Conservation (phyloP, 441 rosid species). For the Monsonia emarginata region DNA sequence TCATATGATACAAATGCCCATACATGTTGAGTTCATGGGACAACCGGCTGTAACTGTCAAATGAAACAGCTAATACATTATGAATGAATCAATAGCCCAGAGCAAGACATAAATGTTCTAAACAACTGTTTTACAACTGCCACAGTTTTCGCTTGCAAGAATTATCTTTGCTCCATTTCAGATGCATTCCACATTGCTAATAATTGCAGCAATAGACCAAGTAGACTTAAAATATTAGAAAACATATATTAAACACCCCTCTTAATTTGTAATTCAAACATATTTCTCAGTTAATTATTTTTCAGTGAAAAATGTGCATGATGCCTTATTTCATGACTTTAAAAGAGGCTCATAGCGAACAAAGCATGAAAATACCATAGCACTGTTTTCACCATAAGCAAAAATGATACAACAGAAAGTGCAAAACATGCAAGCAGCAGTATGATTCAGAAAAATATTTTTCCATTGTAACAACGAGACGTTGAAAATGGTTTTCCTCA, state of each 20-base stretch:
- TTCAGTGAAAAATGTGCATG: too few species aligned
- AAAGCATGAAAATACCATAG: background rate
- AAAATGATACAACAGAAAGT: background rate
- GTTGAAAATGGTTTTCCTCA: background rate
- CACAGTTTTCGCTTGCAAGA: background rate
- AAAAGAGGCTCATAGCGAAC: background rate
- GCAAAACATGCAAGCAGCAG: background rate
- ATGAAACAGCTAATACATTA: background rate
- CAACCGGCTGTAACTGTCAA: background rate
- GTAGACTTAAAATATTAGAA: background rate
- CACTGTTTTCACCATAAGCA: background rate
- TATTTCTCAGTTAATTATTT: background rate
- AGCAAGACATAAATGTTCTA: background rate
- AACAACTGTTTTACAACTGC: background rate
- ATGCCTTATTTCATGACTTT: too few species aligned
- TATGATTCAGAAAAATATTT: background rate
- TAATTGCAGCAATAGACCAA: background rate
- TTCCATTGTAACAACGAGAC: background rate
- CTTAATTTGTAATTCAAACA: background rate
- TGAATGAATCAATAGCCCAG: background rate
- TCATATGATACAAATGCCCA: background rate
- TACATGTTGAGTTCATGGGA: background rate
- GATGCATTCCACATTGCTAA: background rate
- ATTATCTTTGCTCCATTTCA: background rate
- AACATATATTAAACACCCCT: background rate